phyloP scores from a whole-genome alignment of 1,284 basidiomycete genomes.

The Leccinum huronense region DNA sequence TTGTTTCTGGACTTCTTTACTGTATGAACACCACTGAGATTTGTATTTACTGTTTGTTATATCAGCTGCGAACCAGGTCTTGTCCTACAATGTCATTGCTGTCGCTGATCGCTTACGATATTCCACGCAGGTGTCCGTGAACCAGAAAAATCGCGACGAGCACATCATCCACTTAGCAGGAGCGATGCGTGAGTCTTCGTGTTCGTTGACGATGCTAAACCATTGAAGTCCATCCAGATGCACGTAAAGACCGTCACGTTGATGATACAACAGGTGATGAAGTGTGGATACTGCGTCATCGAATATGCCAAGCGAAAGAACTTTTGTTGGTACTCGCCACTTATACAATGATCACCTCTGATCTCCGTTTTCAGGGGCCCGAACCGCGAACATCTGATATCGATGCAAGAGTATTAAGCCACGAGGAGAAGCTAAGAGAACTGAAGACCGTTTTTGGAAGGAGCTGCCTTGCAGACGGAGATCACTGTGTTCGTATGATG shows the following conservation, averaged over 20 bases:
- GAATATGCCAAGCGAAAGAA: background rate
- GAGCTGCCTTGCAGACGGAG: background rate
- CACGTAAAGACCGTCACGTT: background rate
- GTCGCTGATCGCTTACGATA: background rate
- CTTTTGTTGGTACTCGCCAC: background rate
- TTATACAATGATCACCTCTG: background rate
- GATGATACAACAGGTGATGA: background rate
- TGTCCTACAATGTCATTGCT: background rate
- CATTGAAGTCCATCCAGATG: background rate
- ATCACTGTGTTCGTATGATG: conserved; percentile 1
- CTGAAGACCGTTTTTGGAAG: background rate
- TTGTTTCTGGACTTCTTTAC: background rate
- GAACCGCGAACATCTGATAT: background rate
- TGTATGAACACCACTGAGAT: background rate
- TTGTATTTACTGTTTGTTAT: background rate
- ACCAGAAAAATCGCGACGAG: background rate
- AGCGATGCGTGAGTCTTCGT: background rate
- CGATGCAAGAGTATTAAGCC: background rate
- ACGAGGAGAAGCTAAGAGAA: background rate
- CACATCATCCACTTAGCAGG: background rate
- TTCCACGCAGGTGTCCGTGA: background rate
- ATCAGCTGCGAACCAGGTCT: background rate
- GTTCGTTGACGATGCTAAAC: background rate
- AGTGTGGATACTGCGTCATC: background rate
- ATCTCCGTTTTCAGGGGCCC: background rate